phyloP scores from a whole-genome alignment of 2,329 filamentous ascomycete genomes.

The Akanthomyces dipterigenus region DNA sequence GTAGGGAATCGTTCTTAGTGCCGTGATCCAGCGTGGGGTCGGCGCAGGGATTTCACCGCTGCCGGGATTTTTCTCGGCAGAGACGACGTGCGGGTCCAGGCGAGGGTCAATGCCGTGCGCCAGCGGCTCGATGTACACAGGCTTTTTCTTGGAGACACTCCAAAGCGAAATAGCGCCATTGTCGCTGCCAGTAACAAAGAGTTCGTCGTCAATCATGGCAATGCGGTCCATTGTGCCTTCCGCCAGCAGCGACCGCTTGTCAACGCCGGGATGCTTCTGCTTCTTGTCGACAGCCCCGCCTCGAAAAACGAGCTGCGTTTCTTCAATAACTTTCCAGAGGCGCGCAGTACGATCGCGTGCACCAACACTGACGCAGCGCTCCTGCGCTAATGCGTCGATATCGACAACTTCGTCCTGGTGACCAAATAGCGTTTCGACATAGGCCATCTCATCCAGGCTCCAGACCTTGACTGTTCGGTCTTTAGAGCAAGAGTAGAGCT shows the following conservation, averaged over 20 bases:
- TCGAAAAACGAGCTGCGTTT: constrained; percentile 91
- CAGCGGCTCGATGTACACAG: constrained; percentile 68
- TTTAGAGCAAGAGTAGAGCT: constrained; percentile 83
- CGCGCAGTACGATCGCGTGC: constrained; percentile 85
- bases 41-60: constrained; percentile 53
- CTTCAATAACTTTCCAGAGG: constrained; percentile 93
- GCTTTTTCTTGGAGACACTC: constrained; percentile 92
- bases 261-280: constrained; percentile 32
- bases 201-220: constrained; percentile 79
- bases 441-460: constrained; percentile 86
- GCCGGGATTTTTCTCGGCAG: constrained; percentile 62
- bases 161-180: constrained; percentile 83
- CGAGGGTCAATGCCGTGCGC: constrained; percentile 81
- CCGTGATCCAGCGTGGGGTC: constrained; percentile 83
- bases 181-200: constrained; percentile 89
- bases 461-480: constrained; percentile 95
- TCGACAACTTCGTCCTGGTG: constrained; percentile 89
- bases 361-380: constrained; percentile 86
- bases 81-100: constrained; percentile 60
- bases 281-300: constrained; percentile 64
- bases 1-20: constrained; percentile 77
- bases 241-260: constrained; percentile 49
- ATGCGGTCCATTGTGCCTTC: constrained; percentile 89
- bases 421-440: constrained; percentile 91
- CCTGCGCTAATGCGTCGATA: constrained; percentile 74